Percentiles rank a stretch among this genome's conserved stretches.
phyloP scores from a whole-genome alignment of 495 filamentous ascomycete genomes.

The Hypoxylon fuscum region DNA sequence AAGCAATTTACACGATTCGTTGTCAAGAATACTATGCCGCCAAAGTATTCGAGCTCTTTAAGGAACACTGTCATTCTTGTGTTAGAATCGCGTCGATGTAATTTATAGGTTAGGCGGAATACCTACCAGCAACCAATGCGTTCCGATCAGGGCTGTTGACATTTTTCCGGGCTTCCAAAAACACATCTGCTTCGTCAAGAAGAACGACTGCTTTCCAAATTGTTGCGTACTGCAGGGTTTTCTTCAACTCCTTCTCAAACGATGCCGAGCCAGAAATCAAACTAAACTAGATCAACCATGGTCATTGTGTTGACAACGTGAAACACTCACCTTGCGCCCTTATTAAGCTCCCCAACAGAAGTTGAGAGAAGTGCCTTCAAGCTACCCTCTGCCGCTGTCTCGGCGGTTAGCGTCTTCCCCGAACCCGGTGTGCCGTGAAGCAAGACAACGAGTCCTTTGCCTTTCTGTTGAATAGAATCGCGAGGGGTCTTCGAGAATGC shows the following conservation, averaged over 20 bases:
- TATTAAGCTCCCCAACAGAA: constrained; percentile 40
- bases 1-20: constrained; percentile 62
- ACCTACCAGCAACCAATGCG: constrained; percentile 50
- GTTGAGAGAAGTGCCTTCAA: constrained; percentile 40
- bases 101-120: background rate
- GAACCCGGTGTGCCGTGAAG: constrained; percentile 61
- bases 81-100: constrained; percentile 59
- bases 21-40: constrained; percentile 59
- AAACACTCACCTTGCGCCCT: constrained; percentile 23
- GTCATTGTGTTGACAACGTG: background rate
- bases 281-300: constrained; percentile 44
- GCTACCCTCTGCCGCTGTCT: constrained; percentile 44
- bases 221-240: constrained; percentile 76
- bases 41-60: constrained; percentile 56
- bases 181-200: constrained; percentile 60
- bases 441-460: constrained; percentile 62
- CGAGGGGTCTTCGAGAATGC: constrained; percentile 53
- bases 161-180: constrained; percentile 52
- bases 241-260: constrained; percentile 77
- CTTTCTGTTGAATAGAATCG: constrained; percentile 78
- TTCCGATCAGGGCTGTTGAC: constrained; percentile 52
- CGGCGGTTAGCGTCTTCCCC: constrained; percentile 67
- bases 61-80: constrained; percentile 64
- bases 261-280: constrained; percentile 22
- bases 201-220: constrained; percentile 61